These are phyloP conservation scores for Peronosclerospora sorghi DNA, from an alignment of 352 stramenopile species.

Conservation along the genomic window DNA sequence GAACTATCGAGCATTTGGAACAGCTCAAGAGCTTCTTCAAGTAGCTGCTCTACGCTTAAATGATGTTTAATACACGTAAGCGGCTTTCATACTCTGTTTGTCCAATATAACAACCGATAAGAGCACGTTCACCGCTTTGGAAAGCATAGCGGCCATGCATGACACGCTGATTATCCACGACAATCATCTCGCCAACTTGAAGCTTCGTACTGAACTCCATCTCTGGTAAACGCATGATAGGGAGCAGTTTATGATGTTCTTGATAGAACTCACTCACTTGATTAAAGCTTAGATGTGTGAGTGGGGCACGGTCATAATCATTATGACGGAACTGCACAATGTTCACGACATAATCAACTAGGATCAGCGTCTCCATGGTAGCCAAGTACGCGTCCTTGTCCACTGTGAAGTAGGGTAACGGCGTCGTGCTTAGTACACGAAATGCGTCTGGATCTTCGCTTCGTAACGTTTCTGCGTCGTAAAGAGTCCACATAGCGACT, in stretches of 20 bases:
- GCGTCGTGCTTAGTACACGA: constrained; percentile 52
- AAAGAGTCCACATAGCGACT: constrained; percentile 80
- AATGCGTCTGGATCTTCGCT: constrained; percentile 49
- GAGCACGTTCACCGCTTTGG: constrained; percentile 53
- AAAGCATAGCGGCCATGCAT: constrained; percentile 78
- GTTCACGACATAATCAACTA: constrained; percentile 56
- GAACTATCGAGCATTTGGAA: too few species aligned
- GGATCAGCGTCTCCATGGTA: constrained; percentile 74
- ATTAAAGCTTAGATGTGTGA: constrained; percentile 71
- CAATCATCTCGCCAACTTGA: constrained; percentile 70
- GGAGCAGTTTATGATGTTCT: constrained; percentile 57
- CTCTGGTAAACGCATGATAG: constrained; percentile 41
- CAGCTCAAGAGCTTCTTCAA: too few species aligned
- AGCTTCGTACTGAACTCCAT: constrained; percentile 60
- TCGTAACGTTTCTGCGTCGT: constrained; percentile 57
- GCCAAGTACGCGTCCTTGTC: constrained; percentile 67
- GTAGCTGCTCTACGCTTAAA: too few species aligned
- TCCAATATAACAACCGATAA: constrained; percentile 85
- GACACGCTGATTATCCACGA: constrained; percentile 84
- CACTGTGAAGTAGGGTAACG: constrained; percentile 67
- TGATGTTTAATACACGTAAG: constrained; percentile 70
- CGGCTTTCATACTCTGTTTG: constrained; percentile 78
- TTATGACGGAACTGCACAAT: constrained; percentile 83
- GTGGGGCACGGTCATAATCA: constrained; percentile 74
- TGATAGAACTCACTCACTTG: constrained; percentile 64